A percentile compares a stretch with the other conserved stretches of the same genome.
Conservation (phyloP, 306 rosid species). For the Alnus rubra region DNA sequence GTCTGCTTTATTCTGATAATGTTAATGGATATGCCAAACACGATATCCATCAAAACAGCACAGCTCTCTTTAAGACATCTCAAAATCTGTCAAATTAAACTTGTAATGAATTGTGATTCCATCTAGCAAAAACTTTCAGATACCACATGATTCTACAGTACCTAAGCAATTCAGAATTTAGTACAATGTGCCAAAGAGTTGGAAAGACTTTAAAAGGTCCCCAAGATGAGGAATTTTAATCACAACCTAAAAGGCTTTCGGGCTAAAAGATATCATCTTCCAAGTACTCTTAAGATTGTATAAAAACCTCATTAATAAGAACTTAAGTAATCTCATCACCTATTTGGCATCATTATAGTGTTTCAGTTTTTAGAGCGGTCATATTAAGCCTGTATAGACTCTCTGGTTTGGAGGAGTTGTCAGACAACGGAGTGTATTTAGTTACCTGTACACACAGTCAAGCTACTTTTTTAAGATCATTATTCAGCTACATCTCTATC, state of each 20-base stretch:
- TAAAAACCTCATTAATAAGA: not conserved
- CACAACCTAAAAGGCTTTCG: not conserved
- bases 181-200: not conserved
- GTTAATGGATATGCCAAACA: conserved; percentile 68
- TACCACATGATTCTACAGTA: not conserved
- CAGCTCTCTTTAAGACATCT: conserved; percentile 44
- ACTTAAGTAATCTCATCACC: not conserved
- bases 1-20: conserved; percentile 53
- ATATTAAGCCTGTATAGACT: not conserved
- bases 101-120: conserved; percentile 6
- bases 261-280: not conserved
- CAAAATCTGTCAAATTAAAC: conserved; percentile 47
- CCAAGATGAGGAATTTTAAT: not conserved
- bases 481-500: not conserved
- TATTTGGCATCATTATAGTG: not conserved
- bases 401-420: conserved; percentile 1
- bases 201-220: not conserved
- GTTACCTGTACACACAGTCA: not conserved
- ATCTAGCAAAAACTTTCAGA: not conserved
- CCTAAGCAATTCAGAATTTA: not conserved
- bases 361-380: not conserved
- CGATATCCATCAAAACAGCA: conserved; percentile 51
- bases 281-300: not conserved
- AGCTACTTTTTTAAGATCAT: not conserved
- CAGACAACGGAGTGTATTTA: not conserved